A percentile compares a stretch with the other conserved stretches of the same genome.
Evolutionary conservation across 768 basidiomycete genomes (phyloP).

Genomic region (Neoboletus magnificus): DNA sequence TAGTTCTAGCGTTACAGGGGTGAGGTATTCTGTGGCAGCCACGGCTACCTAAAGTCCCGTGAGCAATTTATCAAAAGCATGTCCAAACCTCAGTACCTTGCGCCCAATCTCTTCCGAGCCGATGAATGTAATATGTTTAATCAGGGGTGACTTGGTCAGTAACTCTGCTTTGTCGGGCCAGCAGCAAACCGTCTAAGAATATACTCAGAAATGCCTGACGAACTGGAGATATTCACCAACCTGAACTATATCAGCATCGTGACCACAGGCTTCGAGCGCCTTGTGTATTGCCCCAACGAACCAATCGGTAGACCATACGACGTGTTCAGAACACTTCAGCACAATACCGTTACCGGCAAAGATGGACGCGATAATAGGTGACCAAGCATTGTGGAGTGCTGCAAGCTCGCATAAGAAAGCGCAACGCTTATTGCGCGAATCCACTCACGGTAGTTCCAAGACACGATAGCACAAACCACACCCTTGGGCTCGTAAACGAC

Average conservation of each 20-base stretch:
- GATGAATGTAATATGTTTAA: conserved; percentile 95
- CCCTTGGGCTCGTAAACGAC: conserved; percentile 90
- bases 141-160: conserved; percentile 70
- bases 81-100: conserved; percentile 43
- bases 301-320: conserved; percentile 86
- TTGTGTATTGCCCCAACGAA: conserved; percentile 76
- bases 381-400: conserved; percentile 94
- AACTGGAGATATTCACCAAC: conserved; percentile 31
- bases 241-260: conserved; percentile 88
- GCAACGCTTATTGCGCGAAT: background rate
- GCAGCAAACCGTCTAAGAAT: conserved; percentile 69
- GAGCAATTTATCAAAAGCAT: background rate
- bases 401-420: conserved; percentile 3
- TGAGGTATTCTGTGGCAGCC: conserved; percentile 83
- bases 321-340: conserved; percentile 89
- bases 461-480: conserved; percentile 88
- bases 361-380: conserved; percentile 86
- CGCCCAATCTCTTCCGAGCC: conserved; percentile 78
- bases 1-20: conserved; percentile 90
- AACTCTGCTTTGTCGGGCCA: conserved; percentile 83
- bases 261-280: conserved; percentile 78
- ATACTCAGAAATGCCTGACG: conserved; percentile 5
- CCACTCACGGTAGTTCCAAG: conserved; percentile 86
- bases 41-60: conserved; percentile 59
- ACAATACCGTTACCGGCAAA: conserved; percentile 90